phyloP scores from a whole-genome alignment of 805 yeast species.

The Torulaspora indica region DNA sequence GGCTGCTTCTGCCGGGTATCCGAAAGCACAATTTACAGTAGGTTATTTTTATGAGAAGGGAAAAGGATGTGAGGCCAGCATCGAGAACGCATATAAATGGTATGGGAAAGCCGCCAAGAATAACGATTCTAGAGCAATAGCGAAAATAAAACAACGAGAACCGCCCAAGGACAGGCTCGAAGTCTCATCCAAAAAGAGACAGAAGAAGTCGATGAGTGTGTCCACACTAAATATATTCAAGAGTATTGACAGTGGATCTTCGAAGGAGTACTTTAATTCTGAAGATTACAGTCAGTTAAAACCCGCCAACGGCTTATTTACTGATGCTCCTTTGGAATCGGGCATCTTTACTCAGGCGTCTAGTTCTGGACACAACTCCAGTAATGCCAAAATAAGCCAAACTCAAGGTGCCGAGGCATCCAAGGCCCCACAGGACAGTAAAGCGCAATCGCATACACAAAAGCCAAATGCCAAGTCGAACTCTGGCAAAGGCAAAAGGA shows the following conservation, averaged over 20 bases:
- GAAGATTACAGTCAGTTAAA: constrained; percentile 1
- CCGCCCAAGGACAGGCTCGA: neutral
- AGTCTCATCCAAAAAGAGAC: constrained; percentile 7
- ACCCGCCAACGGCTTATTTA: constrained; percentile 10
- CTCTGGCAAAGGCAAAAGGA: constrained; percentile 4
- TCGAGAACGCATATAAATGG: constrained; percentile 64
- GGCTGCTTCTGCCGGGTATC: constrained; percentile 69
- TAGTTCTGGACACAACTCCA: neutral
- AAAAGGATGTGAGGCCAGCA: constrained; percentile 67
- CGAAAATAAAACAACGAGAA: constrained; percentile 28
- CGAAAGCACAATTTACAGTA: constrained; percentile 81
- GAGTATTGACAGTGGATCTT: constrained; percentile 7
- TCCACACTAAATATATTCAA: constrained; percentile 26
- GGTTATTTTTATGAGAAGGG: constrained; percentile 85
- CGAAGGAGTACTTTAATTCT: neutral
- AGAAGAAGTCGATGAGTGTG: constrained; percentile 21
- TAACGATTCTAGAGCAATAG: constrained; percentile 49
- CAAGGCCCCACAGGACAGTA: neutral
- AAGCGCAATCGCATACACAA: constrained; percentile 12
- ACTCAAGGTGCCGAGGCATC: neutral
- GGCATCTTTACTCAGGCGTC: neutral
- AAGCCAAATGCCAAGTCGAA: neutral
- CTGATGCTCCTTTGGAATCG: neutral
- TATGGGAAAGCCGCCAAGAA: constrained; percentile 65
- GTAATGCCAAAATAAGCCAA: neutral